These are phyloP conservation scores for Urtica urens DNA, from an alignment of 306 rosid species.

Conservation along the genomic window DNA sequence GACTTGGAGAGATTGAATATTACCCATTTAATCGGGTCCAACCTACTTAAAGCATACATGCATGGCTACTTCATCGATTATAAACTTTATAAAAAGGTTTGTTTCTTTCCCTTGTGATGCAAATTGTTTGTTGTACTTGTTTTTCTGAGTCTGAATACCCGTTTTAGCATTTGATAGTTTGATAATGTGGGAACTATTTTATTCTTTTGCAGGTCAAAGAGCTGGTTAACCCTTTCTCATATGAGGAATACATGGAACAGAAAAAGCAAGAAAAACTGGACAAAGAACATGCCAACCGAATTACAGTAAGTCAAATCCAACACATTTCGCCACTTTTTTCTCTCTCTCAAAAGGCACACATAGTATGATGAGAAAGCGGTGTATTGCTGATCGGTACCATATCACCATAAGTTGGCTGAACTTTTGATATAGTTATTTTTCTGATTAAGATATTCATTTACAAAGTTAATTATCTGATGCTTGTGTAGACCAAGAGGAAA, in stretches of 20 bases:
- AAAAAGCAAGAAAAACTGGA: conserved; percentile 57
- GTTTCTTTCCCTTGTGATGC: conserved; percentile 4
- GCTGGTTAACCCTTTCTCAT: conserved; percentile 52
- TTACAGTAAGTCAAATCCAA: conserved; percentile 38
- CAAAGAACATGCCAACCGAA: conserved; percentile 64
- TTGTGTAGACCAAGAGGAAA: conserved; percentile 66
- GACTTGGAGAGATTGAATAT: conserved; percentile 73
- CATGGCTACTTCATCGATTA: conserved; percentile 70
- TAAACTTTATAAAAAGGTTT: conserved; percentile 69
- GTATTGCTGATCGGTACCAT: too few species aligned
- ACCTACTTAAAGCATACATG: conserved; percentile 71
- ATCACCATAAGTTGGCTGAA: too few species aligned
- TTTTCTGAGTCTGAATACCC: too few species aligned
- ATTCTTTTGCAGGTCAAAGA: conserved; percentile 66
- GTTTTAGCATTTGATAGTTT: too few species aligned
- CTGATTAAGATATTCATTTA: neutral
- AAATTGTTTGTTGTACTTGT: too few species aligned
- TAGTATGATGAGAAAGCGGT: too few species aligned
- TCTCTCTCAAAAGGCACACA: too few species aligned
- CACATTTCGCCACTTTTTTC: neutral
- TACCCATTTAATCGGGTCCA: conserved; percentile 69
- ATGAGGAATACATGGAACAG: conserved; percentile 48
- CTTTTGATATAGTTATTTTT: too few species aligned
- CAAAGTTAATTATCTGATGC: conserved; percentile 6
- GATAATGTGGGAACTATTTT: too few species aligned